Evolutionary conservation across 805 yeast genomes (phyloP), one percentile per base, ranked within the genome.

Genomic region (Kuraishia hungarica): DNA sequence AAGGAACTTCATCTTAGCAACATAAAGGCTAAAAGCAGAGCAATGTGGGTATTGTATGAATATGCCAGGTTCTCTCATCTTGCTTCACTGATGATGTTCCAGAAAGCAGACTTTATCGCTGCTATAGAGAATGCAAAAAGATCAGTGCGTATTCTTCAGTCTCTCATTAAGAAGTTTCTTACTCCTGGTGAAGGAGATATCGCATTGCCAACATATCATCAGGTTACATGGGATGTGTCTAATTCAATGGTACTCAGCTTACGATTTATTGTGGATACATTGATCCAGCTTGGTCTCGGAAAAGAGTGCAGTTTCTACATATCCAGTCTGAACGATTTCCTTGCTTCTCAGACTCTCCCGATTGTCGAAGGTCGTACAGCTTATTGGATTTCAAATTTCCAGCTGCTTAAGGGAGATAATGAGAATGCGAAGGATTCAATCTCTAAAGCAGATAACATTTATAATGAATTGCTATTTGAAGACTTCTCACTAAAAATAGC

Each of bases 291-390:
- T 46, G 91, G 92, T 0, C 62, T 83, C 2, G 69, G 83, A 0
- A 81, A 80, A 58, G 90, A 86, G 55, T 75, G 83, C 51, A 75
- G 77, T 2, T 82, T 74, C 62, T 86, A 77, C 65, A 59, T 76
- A 2, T 70, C 71, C 5, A 92, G 87, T 60, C 70, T 80, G 43
- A 66, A 68, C 5, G 72, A 69, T 39, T 62, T 81, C 13, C 62
- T 76, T 19, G 61, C 67, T 1, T 58, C 60, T 7, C 67, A 64
- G 17, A 60, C 63, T 3, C 71, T 75, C 0, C 47, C 68, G 7
- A 54, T 59, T 35, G 55, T 67, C n/a, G 59, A 57, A 52, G 61
- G 63, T 53, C 53, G 56, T 11, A 55, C 55, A 39, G 59, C 51
- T 23, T 61, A 62, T 47, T 57, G 54, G 15, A 53, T 66, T 17